phyloP scores from a whole-genome alignment of 306 rosid genomes.

The Vicia sativa region DNA sequence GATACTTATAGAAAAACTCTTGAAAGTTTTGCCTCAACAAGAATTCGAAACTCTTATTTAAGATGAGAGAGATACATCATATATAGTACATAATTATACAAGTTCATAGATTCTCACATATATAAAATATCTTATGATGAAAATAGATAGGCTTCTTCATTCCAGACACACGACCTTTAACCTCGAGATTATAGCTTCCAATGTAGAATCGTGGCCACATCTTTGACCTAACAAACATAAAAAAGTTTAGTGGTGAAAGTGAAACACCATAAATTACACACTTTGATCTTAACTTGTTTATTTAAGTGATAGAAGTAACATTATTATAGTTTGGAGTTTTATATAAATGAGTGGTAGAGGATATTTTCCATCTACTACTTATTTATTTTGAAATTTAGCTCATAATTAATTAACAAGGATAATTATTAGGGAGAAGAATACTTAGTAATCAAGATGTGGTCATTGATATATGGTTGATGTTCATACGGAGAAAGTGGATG shows the following conservation, averaged over 20 bases:
- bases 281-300: too few species aligned
- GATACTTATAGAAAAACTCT: background rate
- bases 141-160: conserved; percentile 57
- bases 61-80: conserved; percentile 32
- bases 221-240: conserved; percentile 81
- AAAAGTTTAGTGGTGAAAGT: conserved; percentile 50
- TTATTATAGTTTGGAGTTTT: too few species aligned
- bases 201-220: conserved; percentile 96
- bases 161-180: conserved; percentile 64
- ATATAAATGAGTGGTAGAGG: too few species aligned
- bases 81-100: conserved; percentile 19
- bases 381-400: conserved; percentile 35
- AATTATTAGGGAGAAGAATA: conserved; percentile 48
- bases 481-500: conserved; percentile 87
- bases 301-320: too few species aligned
- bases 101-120: conserved; percentile 42
- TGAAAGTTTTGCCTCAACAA: conserved; percentile 32
- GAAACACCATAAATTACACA: conserved; percentile 41
- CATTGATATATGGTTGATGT: conserved; percentile 53
- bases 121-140: conserved; percentile 37
- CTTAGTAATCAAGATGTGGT: conserved; percentile 51
- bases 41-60: conserved; percentile 28
- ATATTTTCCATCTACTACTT: too few species aligned
- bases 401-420: conserved; percentile 28
- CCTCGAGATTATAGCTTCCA: conserved; percentile 91